Evolutionary conservation across 345 rosid genomes (phyloP).

Genomic region (Alliaria petiolata): DNA sequence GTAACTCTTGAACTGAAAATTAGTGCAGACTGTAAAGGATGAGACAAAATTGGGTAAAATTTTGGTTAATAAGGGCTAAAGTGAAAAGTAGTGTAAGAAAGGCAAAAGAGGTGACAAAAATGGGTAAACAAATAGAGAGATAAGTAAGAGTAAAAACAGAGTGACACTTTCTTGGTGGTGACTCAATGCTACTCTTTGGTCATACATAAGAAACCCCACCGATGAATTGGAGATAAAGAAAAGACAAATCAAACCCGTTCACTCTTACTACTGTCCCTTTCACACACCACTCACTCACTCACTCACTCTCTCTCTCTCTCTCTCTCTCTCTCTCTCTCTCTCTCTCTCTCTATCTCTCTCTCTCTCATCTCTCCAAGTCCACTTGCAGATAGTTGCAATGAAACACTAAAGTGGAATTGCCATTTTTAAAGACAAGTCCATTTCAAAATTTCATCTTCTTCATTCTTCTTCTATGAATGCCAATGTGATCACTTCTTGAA

Average conservation of each 20-base stretch:
- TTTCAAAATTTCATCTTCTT: slow-evolving; percentile 14
- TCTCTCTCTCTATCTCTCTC: no score
- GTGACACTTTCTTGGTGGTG: slow-evolving; percentile 17
- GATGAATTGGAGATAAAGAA: slow-evolving; percentile 24
- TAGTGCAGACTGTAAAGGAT: no score
- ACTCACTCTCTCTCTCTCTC: no score
- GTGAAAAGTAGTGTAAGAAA: background rate
- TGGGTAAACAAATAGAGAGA: background rate
- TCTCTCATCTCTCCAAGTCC: slow-evolving; percentile 15
- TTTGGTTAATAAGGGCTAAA: background rate
- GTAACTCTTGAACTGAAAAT: background rate
- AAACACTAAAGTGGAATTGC: slow-evolving; percentile 24
- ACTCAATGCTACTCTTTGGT: slow-evolving; percentile 19
- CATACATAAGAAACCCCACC: slow-evolving; percentile 22
- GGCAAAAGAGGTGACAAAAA: slow-evolving; percentile 10
- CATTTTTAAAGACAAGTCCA: slow-evolving; percentile 18
- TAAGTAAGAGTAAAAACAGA: background rate
- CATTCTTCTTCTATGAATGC: slow-evolving; percentile 6
- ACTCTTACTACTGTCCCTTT: slow-evolving; percentile 18
- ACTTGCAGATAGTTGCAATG: slow-evolving; percentile 27
- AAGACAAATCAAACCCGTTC: slow-evolving; percentile 26
- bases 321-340: no score
- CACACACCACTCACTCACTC: slow-evolving; percentile 12
- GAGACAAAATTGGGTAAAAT: no score
- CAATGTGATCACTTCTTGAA: slow-evolving; percentile 13